These are phyloP conservation scores for Colletotrichum musae DNA, from an alignment of 2,329 filamentous ascomycete species.

Conservation along the genomic window DNA sequence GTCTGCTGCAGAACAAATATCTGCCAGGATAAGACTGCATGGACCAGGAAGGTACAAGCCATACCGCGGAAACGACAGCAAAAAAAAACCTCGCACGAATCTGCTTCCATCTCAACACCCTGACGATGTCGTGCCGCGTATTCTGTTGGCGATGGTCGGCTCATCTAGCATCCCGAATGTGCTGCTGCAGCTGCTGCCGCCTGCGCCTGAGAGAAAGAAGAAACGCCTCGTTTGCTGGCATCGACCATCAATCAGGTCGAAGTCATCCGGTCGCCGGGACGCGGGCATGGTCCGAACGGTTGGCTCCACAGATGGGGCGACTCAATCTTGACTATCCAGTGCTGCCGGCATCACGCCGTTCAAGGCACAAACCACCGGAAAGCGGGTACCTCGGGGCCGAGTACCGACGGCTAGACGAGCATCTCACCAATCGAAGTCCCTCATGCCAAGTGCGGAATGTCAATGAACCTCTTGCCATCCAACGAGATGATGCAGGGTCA, in stretches of 20 bases:
- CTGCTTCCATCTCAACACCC: slow-evolving; percentile 4
- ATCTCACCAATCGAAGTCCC: not conserved
- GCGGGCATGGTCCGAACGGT: slow-evolving; percentile 30
- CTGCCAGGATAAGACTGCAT: slow-evolving; percentile 30
- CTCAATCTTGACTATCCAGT: slow-evolving; percentile 28
- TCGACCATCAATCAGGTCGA: not conserved
- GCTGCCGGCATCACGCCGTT: slow-evolving; percentile 27
- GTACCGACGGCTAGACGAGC: slow-evolving; percentile 16
- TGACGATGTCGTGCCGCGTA: slow-evolving; percentile 14
- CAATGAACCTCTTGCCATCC: slow-evolving; percentile 11
- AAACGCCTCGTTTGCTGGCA: not conserved
- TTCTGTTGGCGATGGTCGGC: slow-evolving; percentile 24
- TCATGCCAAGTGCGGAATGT: slow-evolving; percentile 18
- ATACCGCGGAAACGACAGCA: not conserved
- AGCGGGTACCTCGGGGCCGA: slow-evolving; percentile 37
- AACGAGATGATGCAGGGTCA: slow-evolving; percentile 18
- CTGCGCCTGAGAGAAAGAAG: slow-evolving; percentile 19
- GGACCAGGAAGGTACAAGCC: not conserved
- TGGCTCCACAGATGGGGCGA: slow-evolving; percentile 30
- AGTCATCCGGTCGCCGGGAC: slow-evolving; percentile 16
- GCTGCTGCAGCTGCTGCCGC: slow-evolving; percentile 11
- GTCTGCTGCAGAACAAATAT: slow-evolving; percentile 38
- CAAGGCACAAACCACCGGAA: slow-evolving; percentile 11
- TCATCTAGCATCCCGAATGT: slow-evolving; percentile 12
- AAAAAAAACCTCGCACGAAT: slow-evolving; percentile 36